Conservation (phyloP, 202 grass and related monocot genomes). For the Zoysia matrella region DNA sequence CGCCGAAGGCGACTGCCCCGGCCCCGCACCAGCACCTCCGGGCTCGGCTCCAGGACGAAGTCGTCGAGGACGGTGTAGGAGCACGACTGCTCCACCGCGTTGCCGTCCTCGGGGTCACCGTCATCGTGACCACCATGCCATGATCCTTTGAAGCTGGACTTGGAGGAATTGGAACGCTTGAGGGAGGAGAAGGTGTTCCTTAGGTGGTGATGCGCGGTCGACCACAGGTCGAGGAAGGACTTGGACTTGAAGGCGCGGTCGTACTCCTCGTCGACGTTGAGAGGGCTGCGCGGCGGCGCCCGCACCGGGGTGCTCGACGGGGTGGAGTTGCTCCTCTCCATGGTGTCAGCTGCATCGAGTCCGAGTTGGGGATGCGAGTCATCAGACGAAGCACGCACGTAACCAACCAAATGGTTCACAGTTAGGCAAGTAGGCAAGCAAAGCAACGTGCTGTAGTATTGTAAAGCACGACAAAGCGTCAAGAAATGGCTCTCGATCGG, state of each 20-base stretch:
- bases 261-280: no score
- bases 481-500: slow-evolving; percentile 32
- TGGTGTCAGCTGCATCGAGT: slow-evolving; percentile 13
- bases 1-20: no score
- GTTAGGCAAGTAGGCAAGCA: not conserved
- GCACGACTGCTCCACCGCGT: slow-evolving; percentile 5
- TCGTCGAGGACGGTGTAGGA: no score
- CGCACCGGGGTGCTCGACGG: no score
- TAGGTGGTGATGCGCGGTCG: slow-evolving; percentile 64
- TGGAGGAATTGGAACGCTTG: not conserved
- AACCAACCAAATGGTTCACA: not conserved
- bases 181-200: slow-evolving; percentile 29
- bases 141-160: not conserved
- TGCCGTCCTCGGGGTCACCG: not conserved
- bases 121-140: not conserved
- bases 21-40: no score
- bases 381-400: not conserved
- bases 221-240: not conserved
- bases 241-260: no score
- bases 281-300: no score
- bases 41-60: no score
- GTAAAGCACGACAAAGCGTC: slow-evolving; percentile 17
- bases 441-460: not conserved
- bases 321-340: slow-evolving; percentile 2
- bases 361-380: slow-evolving; percentile 13